phyloP scores from a whole-genome alignment of 2,329 filamentous ascomycete species.

The Colletotrichum graminicola region DNA sequence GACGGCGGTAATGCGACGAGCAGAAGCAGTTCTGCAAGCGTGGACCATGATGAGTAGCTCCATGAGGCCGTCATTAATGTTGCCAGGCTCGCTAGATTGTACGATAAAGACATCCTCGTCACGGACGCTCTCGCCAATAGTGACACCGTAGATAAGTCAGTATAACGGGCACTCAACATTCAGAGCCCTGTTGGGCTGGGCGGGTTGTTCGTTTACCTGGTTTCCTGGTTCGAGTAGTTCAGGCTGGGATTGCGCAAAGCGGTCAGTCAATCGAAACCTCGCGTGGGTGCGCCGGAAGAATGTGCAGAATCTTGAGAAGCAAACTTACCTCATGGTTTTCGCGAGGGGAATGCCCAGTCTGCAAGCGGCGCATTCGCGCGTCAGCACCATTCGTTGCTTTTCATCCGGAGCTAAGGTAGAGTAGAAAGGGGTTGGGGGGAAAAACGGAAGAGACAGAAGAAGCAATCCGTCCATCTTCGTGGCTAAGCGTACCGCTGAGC shows the following conservation, averaged over 20 bases:
- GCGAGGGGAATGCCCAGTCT: constrained; percentile 40
- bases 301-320: neutral
- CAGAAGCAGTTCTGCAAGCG: constrained; percentile 73
- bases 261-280: constrained; percentile 63
- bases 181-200: neutral
- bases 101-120: constrained; percentile 88
- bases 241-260: constrained; percentile 54
- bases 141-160: constrained; percentile 67
- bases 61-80: constrained; percentile 95
- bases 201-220: constrained; percentile 47
- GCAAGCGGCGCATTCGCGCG: neutral
- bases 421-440: no score
- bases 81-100: constrained; percentile 87
- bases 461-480: constrained; percentile 10
- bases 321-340: constrained; percentile 40
- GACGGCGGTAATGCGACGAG: constrained; percentile 87
- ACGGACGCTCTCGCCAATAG: constrained; percentile 88
- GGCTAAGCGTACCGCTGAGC: constrained; percentile 45
- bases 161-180: constrained; percentile 22
- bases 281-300: constrained; percentile 60
- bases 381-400: constrained; percentile 9
- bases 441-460: no score
- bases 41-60: constrained; percentile 95
- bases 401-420: neutral
- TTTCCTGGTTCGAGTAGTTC: constrained; percentile 83